A percentile compares a stretch with the other conserved stretches of the same genome.
Evolutionary conservation across 2,329 filamentous ascomycete genomes (phyloP).

Genomic region (Trichoderma atrobrunneum): DNA sequence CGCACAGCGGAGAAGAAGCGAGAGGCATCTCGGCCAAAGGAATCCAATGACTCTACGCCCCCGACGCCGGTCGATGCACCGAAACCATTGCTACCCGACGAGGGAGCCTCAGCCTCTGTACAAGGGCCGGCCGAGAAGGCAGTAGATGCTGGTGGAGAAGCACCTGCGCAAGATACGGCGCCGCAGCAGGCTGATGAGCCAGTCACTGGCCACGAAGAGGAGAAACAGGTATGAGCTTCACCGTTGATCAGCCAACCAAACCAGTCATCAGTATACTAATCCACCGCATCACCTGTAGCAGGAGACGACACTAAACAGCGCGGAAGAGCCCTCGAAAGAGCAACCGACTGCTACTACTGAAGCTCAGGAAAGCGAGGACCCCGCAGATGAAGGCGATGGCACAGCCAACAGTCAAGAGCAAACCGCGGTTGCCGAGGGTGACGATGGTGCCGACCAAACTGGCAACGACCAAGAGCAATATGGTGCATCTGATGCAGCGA

Average conservation of each 20-base stretch:
- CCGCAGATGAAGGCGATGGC: constrained; percentile 13
- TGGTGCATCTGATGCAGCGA: constrained; percentile 37
- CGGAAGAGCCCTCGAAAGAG: background rate
- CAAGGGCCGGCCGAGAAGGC: constrained; percentile 23
- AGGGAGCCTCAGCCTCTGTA: constrained; percentile 23
- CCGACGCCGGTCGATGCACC: constrained; percentile 42
- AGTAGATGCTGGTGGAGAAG: background rate
- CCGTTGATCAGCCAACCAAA: background rate
- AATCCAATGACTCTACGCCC: constrained; percentile 41
- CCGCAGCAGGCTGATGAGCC: background rate
- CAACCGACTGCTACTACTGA: background rate
- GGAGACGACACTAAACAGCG: background rate
- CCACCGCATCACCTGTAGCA: background rate
- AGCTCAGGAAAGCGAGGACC: background rate
- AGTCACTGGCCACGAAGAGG: constrained; percentile 2
- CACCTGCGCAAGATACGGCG: background rate
- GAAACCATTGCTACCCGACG: constrained; percentile 32
- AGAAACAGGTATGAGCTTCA: constrained; percentile 18
- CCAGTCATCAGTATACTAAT: background rate
- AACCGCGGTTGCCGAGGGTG: constrained; percentile 4
- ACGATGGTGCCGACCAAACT: constrained; percentile 30
- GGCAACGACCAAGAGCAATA: constrained; percentile 33
- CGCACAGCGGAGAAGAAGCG: constrained; percentile 89
- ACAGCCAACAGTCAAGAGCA: constrained; percentile 2
- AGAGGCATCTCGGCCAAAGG: constrained; percentile 59